A percentile compares a stretch with the other conserved stretches of the same genome.
phyloP scores from a whole-genome alignment of 2,329 filamentous ascomycete species.

The Nemania abortiva region DNA sequence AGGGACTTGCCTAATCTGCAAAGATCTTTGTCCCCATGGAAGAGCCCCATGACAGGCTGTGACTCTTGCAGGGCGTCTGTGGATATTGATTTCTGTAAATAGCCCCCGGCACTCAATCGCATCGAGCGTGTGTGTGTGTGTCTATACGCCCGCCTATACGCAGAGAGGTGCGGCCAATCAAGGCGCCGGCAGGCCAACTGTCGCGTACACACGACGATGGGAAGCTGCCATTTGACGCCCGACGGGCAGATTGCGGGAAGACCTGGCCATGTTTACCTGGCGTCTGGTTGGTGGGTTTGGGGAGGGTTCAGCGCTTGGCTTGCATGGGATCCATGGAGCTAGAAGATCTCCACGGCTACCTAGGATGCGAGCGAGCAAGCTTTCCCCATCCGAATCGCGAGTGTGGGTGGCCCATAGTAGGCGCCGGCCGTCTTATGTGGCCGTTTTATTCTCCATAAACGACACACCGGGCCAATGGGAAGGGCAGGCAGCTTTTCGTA shows the following conservation, averaged over 20 bases:
- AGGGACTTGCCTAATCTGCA: conserved; percentile 34
- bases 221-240: conserved; percentile 34
- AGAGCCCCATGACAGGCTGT: conserved; percentile 30
- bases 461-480: conserved; percentile 35
- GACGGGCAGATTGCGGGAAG: conserved; percentile 29
- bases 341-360: neutral
- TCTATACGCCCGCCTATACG: neutral
- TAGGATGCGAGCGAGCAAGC: conserved; percentile 8
- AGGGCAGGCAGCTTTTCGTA: conserved; percentile 6
- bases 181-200: conserved; percentile 2
- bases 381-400: conserved; percentile 22
- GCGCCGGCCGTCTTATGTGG: conserved; percentile 51
- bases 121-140: conserved; percentile 18
- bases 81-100: conserved; percentile 26
- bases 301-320: conserved; percentile 37
- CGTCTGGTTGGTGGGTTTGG: conserved; percentile 34
- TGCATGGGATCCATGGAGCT: conserved; percentile 30
- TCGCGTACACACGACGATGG: conserved; percentile 31
- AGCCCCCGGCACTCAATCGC: conserved; percentile 4
- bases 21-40: conserved; percentile 13
- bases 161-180: conserved; percentile 22
- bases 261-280: conserved; percentile 13
- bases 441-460: conserved; percentile 31
- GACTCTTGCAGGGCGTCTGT: conserved; percentile 26
- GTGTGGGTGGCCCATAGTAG: conserved; percentile 39